phyloP scores from a whole-genome alignment of 2,329 filamentous ascomycete genomes.

The Pseudohalonectria lignicola region DNA sequence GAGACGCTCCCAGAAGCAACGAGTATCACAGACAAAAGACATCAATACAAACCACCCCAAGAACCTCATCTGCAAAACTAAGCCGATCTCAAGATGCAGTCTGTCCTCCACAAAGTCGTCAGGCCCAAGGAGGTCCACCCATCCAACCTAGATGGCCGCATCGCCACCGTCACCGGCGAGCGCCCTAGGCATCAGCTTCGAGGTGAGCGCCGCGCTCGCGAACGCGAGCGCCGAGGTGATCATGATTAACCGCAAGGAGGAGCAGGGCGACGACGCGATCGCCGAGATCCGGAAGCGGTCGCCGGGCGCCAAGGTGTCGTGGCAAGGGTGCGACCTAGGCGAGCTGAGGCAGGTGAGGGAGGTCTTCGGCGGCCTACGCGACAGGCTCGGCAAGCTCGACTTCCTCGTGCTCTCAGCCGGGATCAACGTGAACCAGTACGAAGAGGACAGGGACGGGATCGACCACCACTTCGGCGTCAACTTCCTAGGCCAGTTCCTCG shows the following conservation, averaged over 20 bases:
- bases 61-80: too few relatives aligned
- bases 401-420: constrained; percentile 30
- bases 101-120: constrained; percentile 20
- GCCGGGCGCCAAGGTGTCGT: constrained; percentile 22
- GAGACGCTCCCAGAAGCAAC: too few relatives aligned
- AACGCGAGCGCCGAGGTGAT: constrained; percentile 22
- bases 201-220: constrained; percentile 21
- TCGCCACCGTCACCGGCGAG: constrained; percentile 26
- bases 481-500: constrained; percentile 32
- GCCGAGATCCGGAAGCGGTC: constrained; percentile 15
- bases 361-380: constrained; percentile 23
- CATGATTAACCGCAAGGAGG: constrained; percentile 22
- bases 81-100: constrained; percentile 27
- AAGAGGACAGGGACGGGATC: constrained; percentile 23
- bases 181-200: constrained; percentile 25
- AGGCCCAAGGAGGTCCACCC: constrained; percentile 23
- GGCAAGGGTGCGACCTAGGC: constrained; percentile 28
- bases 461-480: constrained; percentile 33
- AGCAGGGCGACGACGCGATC: constrained; percentile 18
- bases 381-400: constrained; percentile 25
- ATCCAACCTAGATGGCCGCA: constrained; percentile 20
- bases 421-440: constrained; percentile 29
- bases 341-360: constrained; percentile 22
- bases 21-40: too few relatives aligned
- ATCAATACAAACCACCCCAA: too few relatives aligned